Base-by-base conservation (phyloP, 179 eudicot species). In the Camellia oleifera region DNA sequence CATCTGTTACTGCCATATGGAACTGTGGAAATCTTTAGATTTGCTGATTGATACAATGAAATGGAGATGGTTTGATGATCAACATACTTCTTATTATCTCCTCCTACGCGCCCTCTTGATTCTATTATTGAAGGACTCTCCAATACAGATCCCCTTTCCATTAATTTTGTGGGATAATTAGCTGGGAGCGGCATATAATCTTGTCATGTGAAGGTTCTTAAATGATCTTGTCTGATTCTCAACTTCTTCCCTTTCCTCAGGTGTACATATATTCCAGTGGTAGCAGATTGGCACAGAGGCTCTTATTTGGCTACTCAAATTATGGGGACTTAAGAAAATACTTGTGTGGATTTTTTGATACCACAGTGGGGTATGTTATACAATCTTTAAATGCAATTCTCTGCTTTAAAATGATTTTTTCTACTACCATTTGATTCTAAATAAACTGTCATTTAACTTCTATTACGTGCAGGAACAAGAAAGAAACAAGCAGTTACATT, bases 221-320 rank as follows among this genome's bases (percentile, higher is more conserved):
- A 32, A 32, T 32, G 40, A 32, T 32, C 40, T 32, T 32, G 40
- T 32, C 40, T 32, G 40, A 32, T 1, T 32, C 40, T 13, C 9
- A 14, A 48, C 62, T 48, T 66, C 48, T 15, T 75, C 14, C 72
- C 26, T 72, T 69, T 61, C 65, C 61, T 46, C 85, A 96, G 99
- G 99, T 92, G 75, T 96, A 94, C 82, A 96, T 96, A 66, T 96
- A 94, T 82, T 96, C 99, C 60, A 96, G 99, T 74, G 99, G 99
- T 53, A 96, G 99, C 88, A 88, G 98, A 83, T 88, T 94, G 80
- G 99, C 99, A 8, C 99, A 96, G 69, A 89, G 97, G 88, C 93
- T 92, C 65, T 80, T 96, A 66, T 96, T 96, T 86, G 98, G 98
- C 52, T 84, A 96, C 82, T 88, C 98, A 52, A 88, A 81, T 76